A percentile compares a stretch with the other conserved stretches of the same genome.
phyloP scores from a whole-genome alignment of 73 alveolate species.

The Diophrys sp. region DNA sequence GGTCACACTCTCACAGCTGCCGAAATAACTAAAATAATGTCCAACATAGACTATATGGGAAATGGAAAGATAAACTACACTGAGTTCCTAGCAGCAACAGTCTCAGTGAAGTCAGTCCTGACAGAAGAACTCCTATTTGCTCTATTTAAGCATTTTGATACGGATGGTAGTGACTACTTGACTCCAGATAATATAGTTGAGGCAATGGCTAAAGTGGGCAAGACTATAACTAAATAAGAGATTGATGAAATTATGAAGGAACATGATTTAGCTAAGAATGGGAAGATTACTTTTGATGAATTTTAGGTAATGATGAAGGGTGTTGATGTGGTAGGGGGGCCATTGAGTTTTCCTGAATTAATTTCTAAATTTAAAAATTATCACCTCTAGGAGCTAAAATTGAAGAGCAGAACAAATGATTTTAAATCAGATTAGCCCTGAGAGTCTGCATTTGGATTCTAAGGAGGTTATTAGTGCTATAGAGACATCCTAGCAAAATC shows the following conservation, averaged over 20 bases:
- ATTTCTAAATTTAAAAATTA: too few species aligned
- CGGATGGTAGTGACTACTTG: conserved; percentile 11
- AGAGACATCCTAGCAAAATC: too few species aligned
- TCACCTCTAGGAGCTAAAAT: too few species aligned
- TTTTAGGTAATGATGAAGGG: conserved; percentile 35
- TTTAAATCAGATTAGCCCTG: too few species aligned
- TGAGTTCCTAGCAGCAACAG: conserved; percentile 46
- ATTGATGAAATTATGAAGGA: conserved; percentile 41
- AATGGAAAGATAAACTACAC: conserved; percentile 44
- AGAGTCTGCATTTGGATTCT: too few species aligned
- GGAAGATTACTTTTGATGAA: conserved; percentile 30
- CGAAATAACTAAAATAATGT: conserved; percentile 45
- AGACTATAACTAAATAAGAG: conserved; percentile 20
- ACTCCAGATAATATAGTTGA: conserved; percentile 8
- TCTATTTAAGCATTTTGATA: conserved; percentile 23
- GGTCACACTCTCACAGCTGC: conserved; percentile 17
- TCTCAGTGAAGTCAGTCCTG: conserved; percentile 11
- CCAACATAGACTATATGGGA: conserved; percentile 24
- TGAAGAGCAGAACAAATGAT: too few species aligned
- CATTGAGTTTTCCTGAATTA: too few species aligned
- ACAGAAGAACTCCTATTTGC: conserved; percentile 26
- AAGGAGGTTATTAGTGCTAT: too few species aligned
- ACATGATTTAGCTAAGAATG: conserved; percentile 25
- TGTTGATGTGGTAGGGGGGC: too few species aligned
- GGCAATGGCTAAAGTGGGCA: conserved; percentile 13